Evolutionary conservation across 2,329 filamentous ascomycete genomes (phyloP), one percentile per base, ranked within the genome.

Genomic region (Teratosphaeria pseudoeucalypti): DNA sequence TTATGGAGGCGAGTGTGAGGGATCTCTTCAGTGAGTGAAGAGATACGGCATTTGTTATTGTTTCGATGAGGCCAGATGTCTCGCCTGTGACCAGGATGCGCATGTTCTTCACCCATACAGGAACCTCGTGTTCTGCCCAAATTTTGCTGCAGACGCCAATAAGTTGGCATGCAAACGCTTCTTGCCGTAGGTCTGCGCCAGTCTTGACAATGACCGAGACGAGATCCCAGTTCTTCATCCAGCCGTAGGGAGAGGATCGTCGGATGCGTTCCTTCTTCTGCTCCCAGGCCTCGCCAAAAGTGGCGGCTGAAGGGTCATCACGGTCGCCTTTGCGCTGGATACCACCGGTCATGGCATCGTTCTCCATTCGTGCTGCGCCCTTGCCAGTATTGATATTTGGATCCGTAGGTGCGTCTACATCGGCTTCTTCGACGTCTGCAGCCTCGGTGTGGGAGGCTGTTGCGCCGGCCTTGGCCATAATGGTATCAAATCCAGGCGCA

Each of bases 91-190:
- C 89, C 57, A 94, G 77, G 57, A 94, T 94, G 58, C 89, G 85
- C 89, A 94, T 94, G 60, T 87, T 80, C 75, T 92, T 92, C 23
- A 92, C 88, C 89, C 90, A 94, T n/a, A 94, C 89, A 39, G 87
- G 82, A 34, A 89, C 83, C 29, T 80, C 77, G 16, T 88, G 86
- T 63, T 91, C 88, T 54, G 85, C 77, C 87, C 89, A 94, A 65
- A 92, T 91, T 75, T 87, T 89, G 69, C 88, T 82, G 74, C 89
- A 94, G 12, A 91, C 87, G 60, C 84, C 80, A 65, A 94, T 94
- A 53, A 94, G 81, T 74, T 94, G 89, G 71, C 89, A 92, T 6
- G 89, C 89, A 73, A 94, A 94, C 0, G 89, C 89, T 74, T 94
- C 89, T 75, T 94, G 89, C 56, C 89, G 82, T 62, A 94, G 77